Percentiles rank a stretch among this genome's conserved stretches.
Conservation (phyloP, 192 early-diverging fungal species). For the Podila clonocystis region DNA sequence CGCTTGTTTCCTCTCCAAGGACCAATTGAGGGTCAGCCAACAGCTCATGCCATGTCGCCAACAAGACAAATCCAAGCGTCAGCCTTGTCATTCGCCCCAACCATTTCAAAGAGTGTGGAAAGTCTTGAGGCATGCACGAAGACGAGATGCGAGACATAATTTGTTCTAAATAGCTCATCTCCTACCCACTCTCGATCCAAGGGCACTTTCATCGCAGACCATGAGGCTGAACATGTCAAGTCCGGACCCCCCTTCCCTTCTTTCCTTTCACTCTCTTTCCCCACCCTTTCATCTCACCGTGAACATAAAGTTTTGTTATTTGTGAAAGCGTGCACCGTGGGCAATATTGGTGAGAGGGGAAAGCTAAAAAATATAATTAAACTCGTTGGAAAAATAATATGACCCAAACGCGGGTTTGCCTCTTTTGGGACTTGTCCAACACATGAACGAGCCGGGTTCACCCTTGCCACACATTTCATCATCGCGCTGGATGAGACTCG, state of each 20-base stretch:
- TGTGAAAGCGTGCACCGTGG: not conserved
- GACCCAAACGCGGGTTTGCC: slow-evolving; percentile 30
- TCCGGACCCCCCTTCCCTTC: not conserved
- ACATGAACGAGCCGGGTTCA: not conserved
- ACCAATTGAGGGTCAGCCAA: too few relatives aligned
- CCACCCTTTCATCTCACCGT: too few relatives aligned
- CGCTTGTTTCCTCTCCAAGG: too few relatives aligned
- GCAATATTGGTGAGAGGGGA: not conserved
- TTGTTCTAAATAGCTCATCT: too few relatives aligned
- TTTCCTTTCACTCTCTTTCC: too few relatives aligned
- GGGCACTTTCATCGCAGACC: too few relatives aligned
- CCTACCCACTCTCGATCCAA: too few relatives aligned
- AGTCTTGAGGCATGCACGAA: too few relatives aligned
- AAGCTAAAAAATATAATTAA: not conserved
- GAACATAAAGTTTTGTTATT: too few relatives aligned
- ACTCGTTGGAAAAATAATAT: not conserved
- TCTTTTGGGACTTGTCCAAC: slow-evolving; percentile 22
- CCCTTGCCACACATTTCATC: not conserved
- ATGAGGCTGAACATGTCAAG: not conserved
- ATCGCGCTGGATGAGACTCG: not conserved
- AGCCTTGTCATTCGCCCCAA: not conserved
- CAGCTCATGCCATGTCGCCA: too few relatives aligned
- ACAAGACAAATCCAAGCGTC: too few relatives aligned
- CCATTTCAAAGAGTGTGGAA: not conserved
- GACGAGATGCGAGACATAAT: too few relatives aligned